phyloP scores from a whole-genome alignment of 148 eudicot species.

The Rhododendron mucronatum region DNA sequence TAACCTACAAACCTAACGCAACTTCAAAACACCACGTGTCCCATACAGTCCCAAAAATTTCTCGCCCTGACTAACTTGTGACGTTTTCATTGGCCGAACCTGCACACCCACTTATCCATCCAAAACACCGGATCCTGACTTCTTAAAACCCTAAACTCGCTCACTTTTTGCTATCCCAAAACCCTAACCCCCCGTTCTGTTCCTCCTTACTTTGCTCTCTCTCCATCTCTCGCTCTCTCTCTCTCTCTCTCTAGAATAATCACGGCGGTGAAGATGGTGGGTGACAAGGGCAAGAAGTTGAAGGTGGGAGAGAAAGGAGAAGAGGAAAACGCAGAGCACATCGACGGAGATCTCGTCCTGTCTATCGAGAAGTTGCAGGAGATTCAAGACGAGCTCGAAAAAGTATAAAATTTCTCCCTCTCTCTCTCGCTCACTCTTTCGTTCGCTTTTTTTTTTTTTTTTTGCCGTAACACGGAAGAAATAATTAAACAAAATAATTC shows the following conservation, averaged over 20 bases:
- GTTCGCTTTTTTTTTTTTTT: neutral
- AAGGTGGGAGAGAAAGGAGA: conserved; percentile 50
- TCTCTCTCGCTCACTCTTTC: neutral
- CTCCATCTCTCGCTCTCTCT: neutral
- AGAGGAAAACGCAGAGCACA: conserved; percentile 44
- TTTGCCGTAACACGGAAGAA: neutral
- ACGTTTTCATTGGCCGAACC: neutral
- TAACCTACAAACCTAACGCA: too few species aligned
- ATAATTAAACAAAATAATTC: neutral
- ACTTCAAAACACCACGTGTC: neutral
- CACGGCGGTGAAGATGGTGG: conserved; percentile 38
- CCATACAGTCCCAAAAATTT: neutral
- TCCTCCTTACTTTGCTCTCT: neutral
- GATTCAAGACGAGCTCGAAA: conserved; percentile 91
- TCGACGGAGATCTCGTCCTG: conserved; percentile 58
- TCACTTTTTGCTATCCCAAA: neutral
- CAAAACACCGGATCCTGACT: neutral
- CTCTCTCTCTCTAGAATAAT: neutral
- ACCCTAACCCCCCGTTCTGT: conserved; percentile 14
- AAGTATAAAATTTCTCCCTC: conserved; percentile 33
- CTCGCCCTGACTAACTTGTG: neutral
- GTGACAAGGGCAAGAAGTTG: conserved; percentile 73
- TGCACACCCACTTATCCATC: neutral
- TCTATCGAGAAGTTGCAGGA: conserved; percentile 87
- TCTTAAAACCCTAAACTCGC: neutral